Percentiles rank a stretch among this genome's conserved stretches.
Conservation (phyloP, 371 early-diverging fungal genomes). For the Lichtheimia corymbifera region DNA sequence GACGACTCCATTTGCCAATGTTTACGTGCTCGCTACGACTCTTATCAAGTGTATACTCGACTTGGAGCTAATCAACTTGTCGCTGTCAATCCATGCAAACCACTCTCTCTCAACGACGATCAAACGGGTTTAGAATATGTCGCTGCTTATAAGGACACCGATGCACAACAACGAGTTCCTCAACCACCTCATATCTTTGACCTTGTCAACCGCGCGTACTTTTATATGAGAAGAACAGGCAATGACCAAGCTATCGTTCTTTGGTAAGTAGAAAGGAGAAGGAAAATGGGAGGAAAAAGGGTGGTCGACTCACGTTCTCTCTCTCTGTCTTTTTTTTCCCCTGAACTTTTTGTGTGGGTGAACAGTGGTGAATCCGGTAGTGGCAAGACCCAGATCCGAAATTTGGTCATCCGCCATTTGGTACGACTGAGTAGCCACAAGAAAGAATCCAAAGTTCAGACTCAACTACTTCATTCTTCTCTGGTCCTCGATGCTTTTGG, state of each 20-base stretch:
- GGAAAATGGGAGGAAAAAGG: constrained; percentile 59
- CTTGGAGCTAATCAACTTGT: constrained; percentile 63
- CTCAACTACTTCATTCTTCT: constrained; percentile 68
- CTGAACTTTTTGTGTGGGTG: not conserved
- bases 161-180: constrained; percentile 38
- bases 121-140: constrained; percentile 52
- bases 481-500: constrained; percentile 84
- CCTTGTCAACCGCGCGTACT: constrained; percentile 43
- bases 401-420: constrained; percentile 65
- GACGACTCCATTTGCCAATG: constrained; percentile 47
- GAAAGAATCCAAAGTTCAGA: constrained; percentile 76
- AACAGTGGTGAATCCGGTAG: constrained; percentile 81
- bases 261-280: constrained; percentile 22
- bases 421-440: constrained; percentile 71
- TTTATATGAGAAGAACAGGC: constrained; percentile 45
- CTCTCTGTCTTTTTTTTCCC: constrained; percentile 18
- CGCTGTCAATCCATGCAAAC: constrained; percentile 51
- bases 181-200: constrained; percentile 43
- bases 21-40: constrained; percentile 50
- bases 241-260: constrained; percentile 42
- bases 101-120: constrained; percentile 37
- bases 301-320: constrained; percentile 33
- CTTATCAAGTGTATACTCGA: constrained; percentile 60
- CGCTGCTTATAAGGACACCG: constrained; percentile 38
- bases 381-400: constrained; percentile 78